Conservation (phyloP, 1,284 basidiomycete genomes). For the Amylostereum chailletii region DNA sequence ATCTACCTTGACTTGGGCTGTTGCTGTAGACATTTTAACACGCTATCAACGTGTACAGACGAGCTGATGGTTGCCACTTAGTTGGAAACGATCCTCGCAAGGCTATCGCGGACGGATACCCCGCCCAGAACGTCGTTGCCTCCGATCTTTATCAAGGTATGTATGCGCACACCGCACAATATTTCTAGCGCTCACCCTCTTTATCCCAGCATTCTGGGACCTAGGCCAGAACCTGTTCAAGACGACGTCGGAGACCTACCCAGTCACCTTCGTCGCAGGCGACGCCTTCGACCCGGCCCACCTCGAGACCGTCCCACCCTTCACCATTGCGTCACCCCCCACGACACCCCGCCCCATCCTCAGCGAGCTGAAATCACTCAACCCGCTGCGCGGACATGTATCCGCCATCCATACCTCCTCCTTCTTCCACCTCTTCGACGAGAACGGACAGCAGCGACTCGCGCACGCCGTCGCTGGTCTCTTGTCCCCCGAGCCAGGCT, state of each 20-base stretch:
- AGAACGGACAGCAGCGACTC: constrained; percentile 27
- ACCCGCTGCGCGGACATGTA: constrained; percentile 29
- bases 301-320: constrained; percentile 21
- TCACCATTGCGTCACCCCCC: constrained; percentile 13
- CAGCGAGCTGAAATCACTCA: constrained; percentile 24
- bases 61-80: not conserved
- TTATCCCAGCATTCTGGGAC: constrained; percentile 16
- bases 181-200: too few relatives aligned
- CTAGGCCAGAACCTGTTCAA: constrained; percentile 20
- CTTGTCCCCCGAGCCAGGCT: constrained; percentile 23
- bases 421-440: constrained; percentile 41
- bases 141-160: constrained; percentile 17
- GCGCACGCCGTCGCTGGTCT: constrained; percentile 28
- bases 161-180: constrained; percentile 5
- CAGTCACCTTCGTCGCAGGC: constrained; percentile 32
- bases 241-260: constrained; percentile 25
- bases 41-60: not conserved
- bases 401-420: constrained; percentile 34
- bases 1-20: constrained; percentile 13
- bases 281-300: constrained; percentile 28
- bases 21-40: constrained; percentile 5
- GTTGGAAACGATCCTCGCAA: constrained; percentile 11
- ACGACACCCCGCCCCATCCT: constrained; percentile 21
- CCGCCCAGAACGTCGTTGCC: constrained; percentile 7
- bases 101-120: constrained; percentile 11